Percentiles rank a stretch among this genome's conserved stretches.
phyloP scores from a whole-genome alignment of 495 filamentous ascomycete genomes.

The Neurospora sp. region DNA sequence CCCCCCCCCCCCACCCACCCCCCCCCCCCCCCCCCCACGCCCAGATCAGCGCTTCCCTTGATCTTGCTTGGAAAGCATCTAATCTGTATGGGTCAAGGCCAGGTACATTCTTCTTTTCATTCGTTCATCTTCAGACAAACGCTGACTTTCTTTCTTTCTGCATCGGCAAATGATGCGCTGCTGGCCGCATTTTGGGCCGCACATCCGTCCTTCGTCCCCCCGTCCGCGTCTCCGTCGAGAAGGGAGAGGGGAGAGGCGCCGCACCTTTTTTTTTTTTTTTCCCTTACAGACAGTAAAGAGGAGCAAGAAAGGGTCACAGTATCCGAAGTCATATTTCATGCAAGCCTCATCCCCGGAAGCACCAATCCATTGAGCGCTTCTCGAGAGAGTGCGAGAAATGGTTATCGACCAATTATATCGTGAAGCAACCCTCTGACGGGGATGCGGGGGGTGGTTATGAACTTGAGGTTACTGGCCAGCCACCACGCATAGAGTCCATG shows the following conservation, averaged over 20 bases:
- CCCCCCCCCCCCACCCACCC: too few relatives aligned
- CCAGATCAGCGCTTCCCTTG: neutral
- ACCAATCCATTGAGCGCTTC: neutral
- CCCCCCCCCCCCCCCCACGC: neutral
- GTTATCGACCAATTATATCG: conserved; percentile 5
- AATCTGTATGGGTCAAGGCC: neutral
- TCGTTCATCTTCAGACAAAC: neutral
- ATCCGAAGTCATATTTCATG: neutral
- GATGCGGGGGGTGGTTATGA: neutral
- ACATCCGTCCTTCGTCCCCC: neutral
- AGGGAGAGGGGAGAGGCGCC: neutral
- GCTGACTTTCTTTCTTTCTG: neutral
- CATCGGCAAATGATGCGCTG: neutral
- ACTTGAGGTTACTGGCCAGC: neutral
- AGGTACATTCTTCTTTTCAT: neutral
- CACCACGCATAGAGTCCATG: neutral
- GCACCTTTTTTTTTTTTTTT: neutral
- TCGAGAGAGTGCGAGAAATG: neutral
- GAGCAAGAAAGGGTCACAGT: neutral
- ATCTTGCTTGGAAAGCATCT: neutral
- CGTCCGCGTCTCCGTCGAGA: neutral
- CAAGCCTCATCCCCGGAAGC: neutral
- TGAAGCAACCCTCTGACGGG: conserved; percentile 3
- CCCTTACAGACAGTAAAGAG: neutral
- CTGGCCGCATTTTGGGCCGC: neutral